Base-by-base conservation (phyloP, 1,284 basidiomycete genomes). In the Cryptococcus sp. region DNA sequence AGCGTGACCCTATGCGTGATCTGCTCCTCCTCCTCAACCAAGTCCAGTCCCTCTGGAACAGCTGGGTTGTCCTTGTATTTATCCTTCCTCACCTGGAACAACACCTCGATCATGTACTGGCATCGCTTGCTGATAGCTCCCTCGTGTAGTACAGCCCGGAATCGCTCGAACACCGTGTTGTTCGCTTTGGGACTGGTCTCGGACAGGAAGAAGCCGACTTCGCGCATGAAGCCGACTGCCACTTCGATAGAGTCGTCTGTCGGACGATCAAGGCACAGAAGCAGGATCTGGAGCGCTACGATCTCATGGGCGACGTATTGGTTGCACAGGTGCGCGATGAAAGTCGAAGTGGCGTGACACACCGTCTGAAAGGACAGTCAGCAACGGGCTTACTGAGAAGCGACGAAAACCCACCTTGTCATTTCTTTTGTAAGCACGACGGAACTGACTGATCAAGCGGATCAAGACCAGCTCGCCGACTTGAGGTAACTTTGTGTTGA, bases 21-120 rank as follows among this genome's bases (percentile, higher is more conserved):
- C 72, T 90, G 93, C 69, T 96, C 93, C 27, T 98, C 95, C 72
- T 99, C 95, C 70, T 98, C 93, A 0, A 99, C 96, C 35, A 99
- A 80, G 74, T 99, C 96, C 70, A 99, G 78, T 0, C 93, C 93
- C 72, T 98, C 93, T 1, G 91, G 88, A 47, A 99, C 80, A 63
- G 91, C 86, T 20, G 93, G 94, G 76, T 99, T 97, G 77, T 99
- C 95, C 82, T 97, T 97, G 84, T 92, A 99, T 78, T 91, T 93
- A 82, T 99, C 96, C 81, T 96, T 95, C 65, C 95, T 85, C 11
- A 97, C 91, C 78, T 96, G 93, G 89, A 97, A 96, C 53, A 96
- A 83, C 5, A 99, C 95, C 79, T 99, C 96, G 71, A 99, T 93
- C 96, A 98, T 98, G 81, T 97, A 99, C 75, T 99, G 95, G 25